A percentile compares a stretch with the other conserved stretches of the same genome.
Evolutionary conservation across 495 filamentous ascomycete genomes (phyloP).

Genomic region (Hypomontagnella submonticulosa): DNA sequence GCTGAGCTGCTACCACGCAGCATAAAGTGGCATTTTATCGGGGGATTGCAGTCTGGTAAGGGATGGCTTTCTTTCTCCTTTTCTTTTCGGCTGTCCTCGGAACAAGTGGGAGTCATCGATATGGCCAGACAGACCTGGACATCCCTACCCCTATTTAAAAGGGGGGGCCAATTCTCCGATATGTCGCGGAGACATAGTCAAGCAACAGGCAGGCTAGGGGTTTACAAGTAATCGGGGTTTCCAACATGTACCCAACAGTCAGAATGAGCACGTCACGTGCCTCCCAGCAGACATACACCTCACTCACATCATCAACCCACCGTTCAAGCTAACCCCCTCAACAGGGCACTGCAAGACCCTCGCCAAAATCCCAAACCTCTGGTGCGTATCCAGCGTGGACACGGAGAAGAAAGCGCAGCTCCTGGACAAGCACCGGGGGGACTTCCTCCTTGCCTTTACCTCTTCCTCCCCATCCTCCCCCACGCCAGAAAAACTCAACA

Average conservation of each 20-base stretch:
- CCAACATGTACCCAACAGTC: too few relatives aligned
- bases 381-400: slow-evolving; percentile 91
- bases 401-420: slow-evolving; percentile 83
- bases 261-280: too few relatives aligned
- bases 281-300: too few relatives aligned
- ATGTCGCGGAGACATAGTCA: too few relatives aligned
- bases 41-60: slow-evolving; percentile 77
- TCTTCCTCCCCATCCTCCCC: slow-evolving; percentile 36
- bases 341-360: slow-evolving; percentile 89
- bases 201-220: too few relatives aligned
- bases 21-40: slow-evolving; percentile 96
- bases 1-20: slow-evolving; percentile 77
- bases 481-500: slow-evolving; percentile 63
- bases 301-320: too few relatives aligned
- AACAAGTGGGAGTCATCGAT: not conserved
- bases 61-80: slow-evolving; percentile 7
- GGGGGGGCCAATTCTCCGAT: too few relatives aligned
- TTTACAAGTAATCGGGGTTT: too few relatives aligned
- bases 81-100: not conserved
- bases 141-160: too few relatives aligned
- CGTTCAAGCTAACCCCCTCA: slow-evolving; percentile 21
- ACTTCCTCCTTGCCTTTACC: slow-evolving; percentile 53
- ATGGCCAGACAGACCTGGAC: too few relatives aligned
- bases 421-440: slow-evolving; percentile 79
- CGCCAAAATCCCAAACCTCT: slow-evolving; percentile 89